phyloP scores from a whole-genome alignment of 2,329 filamentous ascomycete genomes.

The Colletotrichum sp. region DNA sequence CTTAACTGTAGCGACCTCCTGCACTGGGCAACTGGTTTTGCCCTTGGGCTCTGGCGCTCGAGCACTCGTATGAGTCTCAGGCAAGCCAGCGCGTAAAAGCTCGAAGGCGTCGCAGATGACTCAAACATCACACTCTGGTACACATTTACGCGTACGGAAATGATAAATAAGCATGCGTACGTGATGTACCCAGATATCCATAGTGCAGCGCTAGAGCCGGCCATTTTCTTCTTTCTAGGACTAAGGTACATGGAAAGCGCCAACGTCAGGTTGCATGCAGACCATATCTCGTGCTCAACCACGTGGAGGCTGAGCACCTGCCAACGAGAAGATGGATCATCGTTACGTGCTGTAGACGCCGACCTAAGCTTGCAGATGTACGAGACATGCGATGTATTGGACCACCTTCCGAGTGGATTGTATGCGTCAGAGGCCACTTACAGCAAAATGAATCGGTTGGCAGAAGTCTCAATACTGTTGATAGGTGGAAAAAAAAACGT shows the following conservation, averaged over 20 bases:
- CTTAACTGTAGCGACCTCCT: not conserved
- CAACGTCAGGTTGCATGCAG: not conserved
- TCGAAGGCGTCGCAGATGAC: not conserved
- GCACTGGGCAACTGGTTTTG: accelerated
- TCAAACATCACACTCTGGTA: not conserved
- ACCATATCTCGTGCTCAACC: not conserved
- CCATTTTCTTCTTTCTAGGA: not conserved
- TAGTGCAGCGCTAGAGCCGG: not conserved
- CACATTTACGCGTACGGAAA: not conserved
- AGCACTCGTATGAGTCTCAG: not conserved
- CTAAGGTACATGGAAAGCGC: not conserved
- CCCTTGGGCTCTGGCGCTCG: not conserved
- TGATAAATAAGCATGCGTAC: not conserved
- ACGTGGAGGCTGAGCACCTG: not conserved
- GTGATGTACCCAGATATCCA: not conserved
- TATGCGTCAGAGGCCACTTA: too few species aligned
- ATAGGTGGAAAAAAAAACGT: not conserved
- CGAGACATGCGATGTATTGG: not conserved
- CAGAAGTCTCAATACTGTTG: not conserved
- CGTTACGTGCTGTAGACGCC: not conserved
- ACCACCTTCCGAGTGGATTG: not conserved
- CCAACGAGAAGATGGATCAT: not conserved
- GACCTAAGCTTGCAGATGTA: not conserved
- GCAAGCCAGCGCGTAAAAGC: not conserved
- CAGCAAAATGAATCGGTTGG: not conserved